phyloP scores from a whole-genome alignment of 352 stramenopile species.

The Phytophthora pini region DNA sequence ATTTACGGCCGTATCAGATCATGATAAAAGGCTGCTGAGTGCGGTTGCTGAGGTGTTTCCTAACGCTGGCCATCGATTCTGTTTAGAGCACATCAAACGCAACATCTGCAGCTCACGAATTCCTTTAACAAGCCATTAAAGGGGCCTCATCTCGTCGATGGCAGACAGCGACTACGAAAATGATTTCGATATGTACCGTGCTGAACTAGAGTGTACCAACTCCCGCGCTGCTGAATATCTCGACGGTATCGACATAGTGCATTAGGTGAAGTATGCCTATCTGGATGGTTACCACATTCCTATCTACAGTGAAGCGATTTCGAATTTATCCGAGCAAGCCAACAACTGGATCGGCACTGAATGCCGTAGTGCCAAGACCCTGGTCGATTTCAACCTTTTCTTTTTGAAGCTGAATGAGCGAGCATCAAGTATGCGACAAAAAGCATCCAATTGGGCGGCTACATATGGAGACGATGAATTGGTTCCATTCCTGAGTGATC shows the following conservation, averaged over 20 bases:
- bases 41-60: conserved; percentile 6
- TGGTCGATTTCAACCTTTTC: conserved; percentile 8
- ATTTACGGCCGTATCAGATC: conserved; percentile 7
- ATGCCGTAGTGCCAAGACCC: conserved; percentile 1
- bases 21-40: conserved; percentile 1
- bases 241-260: background rate
- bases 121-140: background rate
- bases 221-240: background rate
- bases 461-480: background rate
- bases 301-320: conserved; percentile 3
- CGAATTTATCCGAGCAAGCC: conserved; percentile 5
- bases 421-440: background rate
- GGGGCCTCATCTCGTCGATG: background rate
- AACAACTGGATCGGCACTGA: conserved; percentile 16
- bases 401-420: conserved; percentile 5
- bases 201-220: background rate
- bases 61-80: conserved; percentile 1
- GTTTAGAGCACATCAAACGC: conserved; percentile 10
- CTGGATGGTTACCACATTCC: background rate
- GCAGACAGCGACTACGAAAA: conserved; percentile 13
- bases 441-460: background rate
- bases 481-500: background rate
- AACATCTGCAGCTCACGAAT: background rate
- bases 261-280: conserved; percentile 5
- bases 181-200: conserved; percentile 3